Base-by-base conservation (phyloP, 2,329 filamentous ascomycete genomes). In the Neurospora crassa region DNA sequence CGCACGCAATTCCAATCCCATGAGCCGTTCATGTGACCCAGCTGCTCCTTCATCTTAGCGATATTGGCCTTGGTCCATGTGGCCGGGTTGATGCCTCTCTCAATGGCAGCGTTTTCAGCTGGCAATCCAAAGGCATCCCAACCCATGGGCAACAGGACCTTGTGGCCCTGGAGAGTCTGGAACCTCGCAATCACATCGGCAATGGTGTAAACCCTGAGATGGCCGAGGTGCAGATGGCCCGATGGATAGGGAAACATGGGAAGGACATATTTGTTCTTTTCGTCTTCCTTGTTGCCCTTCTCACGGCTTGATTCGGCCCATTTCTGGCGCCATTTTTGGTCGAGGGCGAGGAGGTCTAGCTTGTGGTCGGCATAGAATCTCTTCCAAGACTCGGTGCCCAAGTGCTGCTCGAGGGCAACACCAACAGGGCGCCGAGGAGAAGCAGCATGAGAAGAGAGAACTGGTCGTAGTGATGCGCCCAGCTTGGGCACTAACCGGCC, bases 191-290 rank as follows among this genome's bases (percentile, higher is more conserved):
- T 82, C 11, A 94, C 91, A 82, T 97, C 94, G 73, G 93, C 93
- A 74, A 97, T 96, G 45, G 93, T 93, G 83, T 97, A 97, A 68
- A 96, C 93, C 67, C 94, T 90, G 47, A 97, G 83, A 79, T 97
- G 94, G 16, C 94, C 94, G 73, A 97, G 89, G 79, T 97, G 94
- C 40, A 97, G 86, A 40, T 89, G 90, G 40, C 94, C 94, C 0
- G 94, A 97, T 0, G 94, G 94, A 79, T 97, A 97, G 0, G 94
- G 94, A 78, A 97, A 97, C 94, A 97, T 97, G 74, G 94, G 91
- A 70, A 97, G 84, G 73, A 97, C 88, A 79, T 95, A 97, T 80
- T 84, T 85, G 71, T 81, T 81, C 59, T 81, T 76, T 43, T 80
- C 74, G 70, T 72, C 67, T 41, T 63, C 8, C 53, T 18, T 74